A percentile compares a stretch with the other conserved stretches of the same genome.
Evolutionary conservation across 192 early-diverging fungal species (phyloP).

Genomic region (Linnemannia zychae): DNA sequence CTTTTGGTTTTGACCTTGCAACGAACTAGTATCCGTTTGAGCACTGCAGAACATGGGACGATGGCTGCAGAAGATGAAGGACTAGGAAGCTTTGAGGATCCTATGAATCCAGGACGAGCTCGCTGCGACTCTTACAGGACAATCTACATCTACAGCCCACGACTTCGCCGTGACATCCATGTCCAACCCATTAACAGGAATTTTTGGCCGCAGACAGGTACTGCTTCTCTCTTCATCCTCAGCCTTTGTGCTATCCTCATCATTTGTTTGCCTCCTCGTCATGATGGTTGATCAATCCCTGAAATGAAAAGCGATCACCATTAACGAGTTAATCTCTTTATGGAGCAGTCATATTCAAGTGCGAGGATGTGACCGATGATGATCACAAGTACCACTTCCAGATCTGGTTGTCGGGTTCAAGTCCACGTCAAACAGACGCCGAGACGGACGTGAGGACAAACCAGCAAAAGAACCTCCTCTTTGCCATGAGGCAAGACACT

Average conservation of each 20-base stretch:
- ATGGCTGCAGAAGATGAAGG: background rate
- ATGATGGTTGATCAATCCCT: background rate
- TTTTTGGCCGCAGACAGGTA: conserved; percentile 35
- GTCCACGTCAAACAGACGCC: conserved; percentile 25
- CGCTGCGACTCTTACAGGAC: conserved; percentile 30
- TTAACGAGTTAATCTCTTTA: background rate
- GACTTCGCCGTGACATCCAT: conserved; percentile 25
- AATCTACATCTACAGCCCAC: conserved; percentile 43
- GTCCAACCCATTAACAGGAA: conserved; percentile 18
- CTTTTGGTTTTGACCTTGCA: conserved; percentile 24
- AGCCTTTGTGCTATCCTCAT: background rate
- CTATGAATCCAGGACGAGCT: background rate
- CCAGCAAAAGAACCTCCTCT: conserved; percentile 14
- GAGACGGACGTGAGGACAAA: background rate
- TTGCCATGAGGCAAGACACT: conserved; percentile 16
- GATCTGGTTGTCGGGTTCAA: conserved; percentile 34
- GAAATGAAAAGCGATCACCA: too few species aligned
- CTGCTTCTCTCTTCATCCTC: background rate
- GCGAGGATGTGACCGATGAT: conserved; percentile 7
- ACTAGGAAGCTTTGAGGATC: conserved; percentile 1
- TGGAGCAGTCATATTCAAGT: conserved; percentile 24
- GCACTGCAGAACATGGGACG: background rate
- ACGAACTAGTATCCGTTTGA: conserved; percentile 1
- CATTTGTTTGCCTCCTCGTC: background rate
- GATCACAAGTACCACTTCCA: conserved; percentile 37